Evolutionary conservation across 2,329 filamentous ascomycete genomes (phyloP), one percentile per base, ranked within the genome.

Genomic region (Talaromyces sp.): DNA sequence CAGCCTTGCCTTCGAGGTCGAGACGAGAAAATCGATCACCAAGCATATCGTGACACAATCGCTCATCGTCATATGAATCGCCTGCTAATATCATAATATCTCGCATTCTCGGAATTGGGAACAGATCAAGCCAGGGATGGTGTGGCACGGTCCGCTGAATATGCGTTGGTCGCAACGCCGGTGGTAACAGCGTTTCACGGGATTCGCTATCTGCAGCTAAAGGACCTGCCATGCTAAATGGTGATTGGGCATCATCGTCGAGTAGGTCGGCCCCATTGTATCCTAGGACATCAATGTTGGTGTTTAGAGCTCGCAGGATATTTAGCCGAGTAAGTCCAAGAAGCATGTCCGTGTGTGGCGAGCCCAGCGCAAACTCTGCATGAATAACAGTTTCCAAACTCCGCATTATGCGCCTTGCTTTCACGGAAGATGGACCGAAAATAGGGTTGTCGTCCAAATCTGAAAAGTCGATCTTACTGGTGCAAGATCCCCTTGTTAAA

Each of bases 11-110:
- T 19, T 36, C 25, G 22, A 17, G n/a, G n/a, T 42, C 49, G 15
- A 58, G 30, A 11, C n/a, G 28, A 5, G 49, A 22, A 17, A 30
- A 54, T 11, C 60, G 59, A 61, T 56, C 49, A 15, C 64, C 66
- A 33, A 62, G 64, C 44, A 68, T 62, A 55, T 67, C 65, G 8
- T 62, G 47, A 25, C 66, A 68, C 7, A 68, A 57, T 6, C 60
- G 57, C 19, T 58, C 52, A 57, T 68, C 66, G 10, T 67, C 64
- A 42, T 62, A 57, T 1, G 62, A 61, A 13, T 68, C 63, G 6
- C 64, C 63, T 10, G 61, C 63, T 15, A 53, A 54, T 19, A 68
- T 64, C n/a, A 63, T 28, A 33, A 55, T 62, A 27, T 63, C 62
- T 15, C 62, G 52, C 59, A 63, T 58, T 39, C 61, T 42, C 30